These are phyloP conservation scores for Tylopilus balloui DNA, from an alignment of 768 basidiomycete genomes.

Conservation along the genomic window DNA sequence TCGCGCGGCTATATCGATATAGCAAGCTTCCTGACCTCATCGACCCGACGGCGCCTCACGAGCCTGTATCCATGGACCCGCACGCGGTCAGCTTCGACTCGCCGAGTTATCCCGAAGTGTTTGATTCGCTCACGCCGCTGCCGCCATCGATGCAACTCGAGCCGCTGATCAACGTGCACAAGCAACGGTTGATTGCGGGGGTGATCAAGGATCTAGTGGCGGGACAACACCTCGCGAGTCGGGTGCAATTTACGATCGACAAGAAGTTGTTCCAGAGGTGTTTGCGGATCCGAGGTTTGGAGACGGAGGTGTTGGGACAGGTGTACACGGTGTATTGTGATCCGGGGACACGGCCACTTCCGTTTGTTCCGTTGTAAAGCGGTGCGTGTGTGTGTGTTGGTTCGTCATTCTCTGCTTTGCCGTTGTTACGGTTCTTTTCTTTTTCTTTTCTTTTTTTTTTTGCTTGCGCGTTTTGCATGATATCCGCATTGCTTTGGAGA, in stretches of 20 bases:
- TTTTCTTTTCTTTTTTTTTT: background rate
- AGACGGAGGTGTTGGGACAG: constrained; percentile 50
- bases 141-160: constrained; percentile 78
- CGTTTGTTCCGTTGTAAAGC: constrained; percentile 21
- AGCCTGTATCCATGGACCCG: constrained; percentile 60
- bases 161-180: constrained; percentile 85
- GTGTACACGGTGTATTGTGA: constrained; percentile 37
- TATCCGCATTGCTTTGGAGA: constrained; percentile 19
- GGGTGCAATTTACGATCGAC: constrained; percentile 64
- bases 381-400: background rate
- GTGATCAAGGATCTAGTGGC: constrained; percentile 79
- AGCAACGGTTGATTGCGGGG: constrained; percentile 76
- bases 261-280: constrained; percentile 75
- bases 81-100: constrained; percentile 59
- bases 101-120: constrained; percentile 75
- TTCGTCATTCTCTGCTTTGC: background rate
- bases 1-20: constrained; percentile 63
- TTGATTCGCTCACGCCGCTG: constrained; percentile 64
- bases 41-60: constrained; percentile 76
- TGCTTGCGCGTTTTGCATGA: constrained; percentile 5
- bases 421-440: background rate
- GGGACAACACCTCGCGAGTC: constrained; percentile 77
- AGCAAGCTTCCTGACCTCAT: constrained; percentile 73
- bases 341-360: constrained; percentile 13
- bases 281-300: constrained; percentile 63